Evolutionary conservation across 208 protist species (phyloP), one percentile per base, ranked within the genome.

Genomic region (Blastocrithidia nonstop): DNA sequence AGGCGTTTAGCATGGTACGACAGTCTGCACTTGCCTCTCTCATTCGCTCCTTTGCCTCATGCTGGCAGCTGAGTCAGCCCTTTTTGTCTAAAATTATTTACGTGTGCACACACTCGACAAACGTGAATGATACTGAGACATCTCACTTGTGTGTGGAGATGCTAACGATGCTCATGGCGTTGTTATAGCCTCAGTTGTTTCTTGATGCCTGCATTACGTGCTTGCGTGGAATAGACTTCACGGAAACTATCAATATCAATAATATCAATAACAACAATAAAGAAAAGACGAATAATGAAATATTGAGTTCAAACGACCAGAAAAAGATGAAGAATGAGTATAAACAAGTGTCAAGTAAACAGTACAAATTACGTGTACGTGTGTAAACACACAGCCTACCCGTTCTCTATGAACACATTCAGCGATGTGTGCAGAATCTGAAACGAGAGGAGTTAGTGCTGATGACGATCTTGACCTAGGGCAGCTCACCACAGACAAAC

Each of bases 101-200:
- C 53, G 63, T 44, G 48, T 69, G 60, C 36, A 79, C 68, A 32
- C 78, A 70, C 54, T 41, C 63, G 15, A 57, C 55, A 44, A 77
- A 81, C 42, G 70, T 76, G 15, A 51, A 77, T 48, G 83, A 88
- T 47, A 45, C 68, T 5, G 75, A 88, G 57, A 80, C 83, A 35
- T 65, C 74, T 54, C 70, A 71, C 45, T 54, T 78, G 19, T 78
- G 66, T 52, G 57, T 46, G 22, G 83, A 93, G 58, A 53, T 82
- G 51, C 61, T 93, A 45, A 57, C 76, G 8, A 68, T 87, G 62
- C 50, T 93, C 49, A 77, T 88, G 68, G 78, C 78, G n/a, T 45
- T 87, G 25, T 57, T 93, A 39, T 76, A 84, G 54, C 83, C 83
- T 24, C 83, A 85, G 51, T 26, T 93, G 26, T 71, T 93, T 41